Evolutionary conservation across 306 rosid genomes (phyloP).

Genomic region (Hylodesmum podocarpum): DNA sequence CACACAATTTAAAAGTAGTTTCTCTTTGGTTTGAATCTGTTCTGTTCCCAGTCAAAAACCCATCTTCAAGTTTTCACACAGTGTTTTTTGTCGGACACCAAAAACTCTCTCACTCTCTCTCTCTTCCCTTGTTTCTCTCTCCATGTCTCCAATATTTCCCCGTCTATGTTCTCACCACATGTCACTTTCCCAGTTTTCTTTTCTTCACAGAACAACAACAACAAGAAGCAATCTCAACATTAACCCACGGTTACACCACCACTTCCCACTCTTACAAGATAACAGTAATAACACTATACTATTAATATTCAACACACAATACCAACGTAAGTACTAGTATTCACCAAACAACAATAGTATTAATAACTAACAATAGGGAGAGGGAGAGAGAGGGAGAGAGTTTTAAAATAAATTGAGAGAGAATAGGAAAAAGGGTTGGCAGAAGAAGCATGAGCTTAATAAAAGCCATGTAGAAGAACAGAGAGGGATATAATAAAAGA

Average conservation of each 20-base stretch:
- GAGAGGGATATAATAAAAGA: constrained; percentile 45
- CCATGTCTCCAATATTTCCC: constrained; percentile 16
- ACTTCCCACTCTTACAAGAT: constrained; percentile 25
- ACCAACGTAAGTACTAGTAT: not conserved
- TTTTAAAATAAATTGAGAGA: not conserved
- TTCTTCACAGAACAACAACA: constrained; percentile 46
- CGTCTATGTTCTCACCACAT: constrained; percentile 28
- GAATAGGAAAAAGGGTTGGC: not conserved
- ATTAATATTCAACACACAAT: not conserved
- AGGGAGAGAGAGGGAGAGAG: not conserved
- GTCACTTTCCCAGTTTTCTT: constrained; percentile 59
- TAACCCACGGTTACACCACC: constrained; percentile 34
- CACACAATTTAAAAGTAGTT: constrained; percentile 2
- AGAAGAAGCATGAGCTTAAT: constrained; percentile 44
- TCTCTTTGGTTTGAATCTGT: constrained; percentile 38
- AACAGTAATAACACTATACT: not conserved
- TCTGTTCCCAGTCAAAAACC: constrained; percentile 51
- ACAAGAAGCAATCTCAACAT: constrained; percentile 51
- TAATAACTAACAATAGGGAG: constrained; percentile 10
- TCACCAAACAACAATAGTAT: constrained; percentile 10
- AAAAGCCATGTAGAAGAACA: constrained; percentile 37
- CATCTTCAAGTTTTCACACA: constrained; percentile 60
- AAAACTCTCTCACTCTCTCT: constrained; percentile 23
- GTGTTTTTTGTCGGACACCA: constrained; percentile 69
- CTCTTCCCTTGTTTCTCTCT: constrained; percentile 22